Evolutionary conservation across 495 filamentous ascomycete species (phyloP).

Genomic region (Oidiodendron maius): DNA sequence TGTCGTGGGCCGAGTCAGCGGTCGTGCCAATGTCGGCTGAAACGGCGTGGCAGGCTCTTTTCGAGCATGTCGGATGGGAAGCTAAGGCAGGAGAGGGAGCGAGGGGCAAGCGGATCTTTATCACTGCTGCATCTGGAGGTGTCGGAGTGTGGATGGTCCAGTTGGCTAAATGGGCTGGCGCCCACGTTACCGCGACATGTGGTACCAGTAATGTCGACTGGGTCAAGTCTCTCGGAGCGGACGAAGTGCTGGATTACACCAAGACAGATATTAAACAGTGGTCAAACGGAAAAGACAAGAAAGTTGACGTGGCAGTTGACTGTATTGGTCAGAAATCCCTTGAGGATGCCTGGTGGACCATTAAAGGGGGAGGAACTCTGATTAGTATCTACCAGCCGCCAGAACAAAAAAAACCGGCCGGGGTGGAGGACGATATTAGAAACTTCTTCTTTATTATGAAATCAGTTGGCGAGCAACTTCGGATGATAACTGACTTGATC

Average conservation of each 20-base stretch:
- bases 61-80: conserved; percentile 36
- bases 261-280: conserved; percentile 29
- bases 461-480: conserved; percentile 33
- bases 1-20: conserved; percentile 43
- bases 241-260: conserved; percentile 41
- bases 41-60: conserved; percentile 57
- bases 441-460: conserved; percentile 41
- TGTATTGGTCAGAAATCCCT: conserved; percentile 40
- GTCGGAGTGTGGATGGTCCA: conserved; percentile 54
- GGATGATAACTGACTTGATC: conserved; percentile 34
- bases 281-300: conserved; percentile 22
- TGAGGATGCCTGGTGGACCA: conserved; percentile 38
- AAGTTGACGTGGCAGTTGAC: conserved; percentile 49
- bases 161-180: conserved; percentile 39
- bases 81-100: conserved; percentile 18
- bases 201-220: conserved; percentile 30
- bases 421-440: conserved; percentile 23
- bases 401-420: conserved; percentile 32
- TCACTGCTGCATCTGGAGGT: conserved; percentile 45
- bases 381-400: conserved; percentile 48
- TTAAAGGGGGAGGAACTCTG: conserved; percentile 35
- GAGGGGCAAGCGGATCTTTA: conserved; percentile 35
- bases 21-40: conserved; percentile 46
- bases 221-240: conserved; percentile 38
- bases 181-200: conserved; percentile 34